These are phyloP conservation scores for Leccinellum albellum DNA, from an alignment of 768 basidiomycete species.

Conservation along the genomic window DNA sequence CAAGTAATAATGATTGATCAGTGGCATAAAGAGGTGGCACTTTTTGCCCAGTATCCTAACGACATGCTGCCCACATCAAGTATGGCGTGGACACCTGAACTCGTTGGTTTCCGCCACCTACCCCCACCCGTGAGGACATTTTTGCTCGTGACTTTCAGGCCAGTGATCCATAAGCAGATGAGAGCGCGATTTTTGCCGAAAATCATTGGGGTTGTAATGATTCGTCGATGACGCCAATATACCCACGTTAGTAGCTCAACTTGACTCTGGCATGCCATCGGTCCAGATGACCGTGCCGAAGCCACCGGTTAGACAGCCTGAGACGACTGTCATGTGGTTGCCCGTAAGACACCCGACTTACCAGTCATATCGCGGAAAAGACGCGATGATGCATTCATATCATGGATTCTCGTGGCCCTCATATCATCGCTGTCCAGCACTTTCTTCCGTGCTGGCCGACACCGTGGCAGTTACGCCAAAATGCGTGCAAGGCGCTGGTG, in stretches of 20 bases:
- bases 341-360: background rate
- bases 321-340: background rate
- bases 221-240: background rate
- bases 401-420: background rate
- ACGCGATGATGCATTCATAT: background rate
- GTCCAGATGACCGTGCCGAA: background rate
- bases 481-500: background rate
- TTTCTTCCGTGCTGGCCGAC: background rate
- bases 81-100: background rate
- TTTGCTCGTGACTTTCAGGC: background rate
- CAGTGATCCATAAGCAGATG: background rate
- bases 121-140: background rate
- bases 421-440: background rate
- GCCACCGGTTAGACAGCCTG: background rate
- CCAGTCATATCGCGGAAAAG: background rate
- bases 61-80: background rate
- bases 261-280: background rate
- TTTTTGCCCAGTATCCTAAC: background rate
- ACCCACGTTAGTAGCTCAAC: background rate
- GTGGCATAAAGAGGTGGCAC: background rate
- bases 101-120: background rate
- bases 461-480: background rate
- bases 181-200: slow-evolving; percentile 1
- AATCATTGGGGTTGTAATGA: background rate
- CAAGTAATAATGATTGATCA: background rate